Base-by-base conservation (phyloP, 73 alveolate species). In the Paramecium sexaurelia region DNA sequence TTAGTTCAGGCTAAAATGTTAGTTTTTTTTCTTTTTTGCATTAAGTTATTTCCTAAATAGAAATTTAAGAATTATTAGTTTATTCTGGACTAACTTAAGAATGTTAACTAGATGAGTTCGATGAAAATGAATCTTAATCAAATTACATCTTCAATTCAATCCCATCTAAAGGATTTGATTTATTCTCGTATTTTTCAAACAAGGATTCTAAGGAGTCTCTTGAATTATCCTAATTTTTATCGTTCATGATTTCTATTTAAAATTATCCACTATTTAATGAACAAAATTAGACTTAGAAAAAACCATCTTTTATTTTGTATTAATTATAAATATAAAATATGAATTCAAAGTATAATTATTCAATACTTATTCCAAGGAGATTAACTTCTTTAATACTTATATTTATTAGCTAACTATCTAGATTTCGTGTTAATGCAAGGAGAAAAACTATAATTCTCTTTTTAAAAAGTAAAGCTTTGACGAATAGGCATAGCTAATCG, bases 301-400 rank as follows among this genome's bases (percentile, higher is more conserved):
- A 51, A 51, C 67, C 67, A 51, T 51, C 67, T 51, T 51, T 51
- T 51, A 51, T 51, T 51, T 51, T 51, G 67, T 17, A 51, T 51
- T 51, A 51, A 51, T 51, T 51, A 51, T 51, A 51, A 51, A 51
- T 4, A n/a, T n/a, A n/a, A 15, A 51, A n/a, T 51, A 51, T 19
- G 17, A 51, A 51, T 51, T n/a, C 29, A 51, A 51, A 51, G 1
- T 24, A 61, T 61, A 26, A 13, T 26, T 61, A 61, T 61, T 61
- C 83, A 61, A 61, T 29, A 61, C 26, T 61, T 26, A 61, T 61
- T 61, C 83, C 83, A 61, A 26, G 83, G 83, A 26, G 83, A 61
- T 29, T 61, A 61, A 6, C 83, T 61, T 29, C 83, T 61, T 61
- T 61, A 61, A 61, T 6, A 61, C 26, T 61, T 61, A n/a, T 61